Conservation (phyloP, 306 rosid species). For the Lathyrus aphaca region DNA sequence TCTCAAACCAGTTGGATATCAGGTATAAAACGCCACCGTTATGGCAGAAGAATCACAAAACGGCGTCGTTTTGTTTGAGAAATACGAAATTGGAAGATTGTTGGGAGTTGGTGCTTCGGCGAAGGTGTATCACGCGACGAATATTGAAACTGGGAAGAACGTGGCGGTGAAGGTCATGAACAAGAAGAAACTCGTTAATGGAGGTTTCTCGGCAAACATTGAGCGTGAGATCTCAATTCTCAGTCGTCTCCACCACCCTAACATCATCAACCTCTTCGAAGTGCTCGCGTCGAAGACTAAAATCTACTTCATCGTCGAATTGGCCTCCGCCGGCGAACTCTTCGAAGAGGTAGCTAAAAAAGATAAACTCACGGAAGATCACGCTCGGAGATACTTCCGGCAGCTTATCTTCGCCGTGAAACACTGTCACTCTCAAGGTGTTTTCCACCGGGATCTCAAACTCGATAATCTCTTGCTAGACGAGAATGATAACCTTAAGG, state of each 20-base stretch:
- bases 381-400: conserved; percentile 65
- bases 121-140: conserved; percentile 75
- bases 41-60: neutral
- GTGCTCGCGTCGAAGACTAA: conserved; percentile 77
- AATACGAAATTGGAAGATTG: conserved; percentile 57
- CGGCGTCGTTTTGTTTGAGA: conserved; percentile 39
- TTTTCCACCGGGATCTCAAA: conserved; percentile 85
- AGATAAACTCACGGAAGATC: conserved; percentile 63
- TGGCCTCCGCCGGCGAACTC: conserved; percentile 79
- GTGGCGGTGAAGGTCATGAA: conserved; percentile 81
- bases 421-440: conserved; percentile 70
- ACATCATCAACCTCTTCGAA: conserved; percentile 64
- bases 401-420: conserved; percentile 77
- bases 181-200: conserved; percentile 52
- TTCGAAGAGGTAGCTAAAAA: conserved; percentile 44
- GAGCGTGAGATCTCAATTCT: conserved; percentile 79
- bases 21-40: conserved; percentile 17
- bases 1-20: neutral
- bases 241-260: conserved; percentile 71
- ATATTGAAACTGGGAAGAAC: conserved; percentile 49
- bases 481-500: conserved; percentile 59
- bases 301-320: conserved; percentile 80
- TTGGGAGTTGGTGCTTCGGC: conserved; percentile 80
- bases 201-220: conserved; percentile 52
- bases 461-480: conserved; percentile 81